Evolutionary conservation across 192 early-diverging fungal species (phyloP), one percentile per base, ranked within the genome.

Genomic region (Rhizophagus clarus): DNA sequence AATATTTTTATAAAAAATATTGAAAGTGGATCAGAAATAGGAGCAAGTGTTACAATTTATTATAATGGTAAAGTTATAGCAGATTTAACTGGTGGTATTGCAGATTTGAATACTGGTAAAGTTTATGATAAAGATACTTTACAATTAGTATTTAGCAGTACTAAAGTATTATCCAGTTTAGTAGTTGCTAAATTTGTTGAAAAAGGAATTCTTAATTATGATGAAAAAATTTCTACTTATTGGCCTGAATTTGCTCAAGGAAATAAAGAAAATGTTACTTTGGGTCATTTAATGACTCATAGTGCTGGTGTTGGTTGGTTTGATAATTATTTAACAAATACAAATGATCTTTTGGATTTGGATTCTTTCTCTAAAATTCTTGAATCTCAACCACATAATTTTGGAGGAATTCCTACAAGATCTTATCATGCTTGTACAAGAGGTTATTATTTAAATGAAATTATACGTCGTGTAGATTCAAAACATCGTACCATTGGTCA

Each of bases 241-340:
- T 95, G 93, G 93, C 93, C 93, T 5, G 92, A 94, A 79, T 95
- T 95, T 84, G 93, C 87, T 3, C 84, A 85, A 66, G 90, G 91
- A 4, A 90, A 90, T 62, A 95, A 95, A 81, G 83, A 91, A 56
- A 81, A 94, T 47, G 90, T 95, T 22, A 91, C 91, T 1, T 28
- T 95, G 45, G 70, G 69, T 1, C 85, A 89, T 76, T 72, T 95
- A 49, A 87, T 95, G 80, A 84, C 82, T 34, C 93, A 95, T 74
- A 82, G 84, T 26, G 90, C 85, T 20, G 93, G 93, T 15, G 91
- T 95, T 22, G 83, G 88, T 14, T 89, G 68, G 45, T 72, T 95
- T 15, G 89, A 92, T 76, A 74, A 77, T 20, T 79, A 88, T 8
- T 79, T 66, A 17, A 84, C 92, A n/a, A 76, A 68, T 3, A 81